Conservation (phyloP, 768 basidiomycete genomes). For the Cyclocybe cylindracea region DNA sequence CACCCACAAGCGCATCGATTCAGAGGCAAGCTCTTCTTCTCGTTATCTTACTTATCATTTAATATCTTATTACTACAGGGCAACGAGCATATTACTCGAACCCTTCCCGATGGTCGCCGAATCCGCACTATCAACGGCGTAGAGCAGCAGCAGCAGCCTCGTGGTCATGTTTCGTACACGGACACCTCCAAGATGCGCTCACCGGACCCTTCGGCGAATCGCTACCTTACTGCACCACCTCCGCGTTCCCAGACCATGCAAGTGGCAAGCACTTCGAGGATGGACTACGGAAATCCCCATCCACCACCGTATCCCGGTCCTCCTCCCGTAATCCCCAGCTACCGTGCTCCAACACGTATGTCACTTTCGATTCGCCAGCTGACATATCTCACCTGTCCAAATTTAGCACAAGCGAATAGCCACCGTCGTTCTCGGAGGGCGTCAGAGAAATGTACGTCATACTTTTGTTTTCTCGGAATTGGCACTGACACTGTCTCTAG, state of each 20-base stretch:
- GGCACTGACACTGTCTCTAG: constrained; percentile 8
- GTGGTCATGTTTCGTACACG: constrained; percentile 26
- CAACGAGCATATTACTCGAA: constrained; percentile 71
- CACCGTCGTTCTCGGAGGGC: constrained; percentile 17
- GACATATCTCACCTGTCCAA: constrained; percentile 5
- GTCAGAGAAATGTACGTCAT: constrained; percentile 19
- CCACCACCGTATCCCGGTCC: constrained; percentile 25
- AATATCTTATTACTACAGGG: constrained; percentile 45
- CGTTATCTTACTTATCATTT: constrained; percentile 2
- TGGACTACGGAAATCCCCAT: constrained; percentile 19
- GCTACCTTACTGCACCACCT: constrained; percentile 16
- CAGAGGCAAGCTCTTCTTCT: constrained; percentile 44
- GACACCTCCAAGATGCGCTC: constrained; percentile 12
- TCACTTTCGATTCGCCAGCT: not conserved
- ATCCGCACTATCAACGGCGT: constrained; percentile 70
- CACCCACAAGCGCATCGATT: constrained; percentile 54
- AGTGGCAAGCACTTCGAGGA: constrained; percentile 12
- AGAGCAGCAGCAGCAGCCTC: constrained; percentile 40
- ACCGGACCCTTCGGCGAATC: constrained; percentile 15
- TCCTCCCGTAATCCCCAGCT: constrained; percentile 3
- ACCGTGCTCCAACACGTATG: constrained; percentile 22
- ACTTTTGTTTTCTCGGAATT: constrained; percentile 6
- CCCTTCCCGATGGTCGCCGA: constrained; percentile 66
- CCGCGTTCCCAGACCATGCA: constrained; percentile 12
- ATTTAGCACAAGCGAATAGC: constrained; percentile 10